Evolutionary conservation across 768 basidiomycete species (phyloP).

Genomic region (Mycena venus): DNA sequence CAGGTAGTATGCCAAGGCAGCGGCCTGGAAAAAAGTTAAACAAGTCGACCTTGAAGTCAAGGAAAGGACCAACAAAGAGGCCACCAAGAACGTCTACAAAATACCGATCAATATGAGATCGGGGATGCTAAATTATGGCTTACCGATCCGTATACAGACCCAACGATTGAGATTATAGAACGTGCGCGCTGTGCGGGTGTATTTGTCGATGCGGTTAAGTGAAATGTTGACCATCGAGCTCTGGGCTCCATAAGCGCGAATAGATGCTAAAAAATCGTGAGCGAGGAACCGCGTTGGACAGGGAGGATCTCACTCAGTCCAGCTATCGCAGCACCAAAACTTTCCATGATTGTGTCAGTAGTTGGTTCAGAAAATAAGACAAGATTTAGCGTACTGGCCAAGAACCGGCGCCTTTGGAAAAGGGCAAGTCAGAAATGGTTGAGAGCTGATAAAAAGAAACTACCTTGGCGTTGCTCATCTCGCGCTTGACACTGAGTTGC

Average conservation of each 20-base stretch:
- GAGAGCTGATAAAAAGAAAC: not conserved
- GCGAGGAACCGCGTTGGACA: not conserved
- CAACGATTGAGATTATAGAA: constrained; percentile 58
- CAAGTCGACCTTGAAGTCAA: not conserved
- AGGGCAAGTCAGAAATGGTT: not conserved
- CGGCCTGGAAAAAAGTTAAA: constrained; percentile 16
- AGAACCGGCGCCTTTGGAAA: constrained; percentile 37
- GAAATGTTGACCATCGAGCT: constrained; percentile 50
- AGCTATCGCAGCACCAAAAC: constrained; percentile 60
- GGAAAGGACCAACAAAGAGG: constrained; percentile 49
- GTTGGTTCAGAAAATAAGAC: not conserved
- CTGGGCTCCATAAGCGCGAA: constrained; percentile 65
- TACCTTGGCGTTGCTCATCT: constrained; percentile 40
- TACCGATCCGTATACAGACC: constrained; percentile 50
- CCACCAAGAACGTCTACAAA: constrained; percentile 54
- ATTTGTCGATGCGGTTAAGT: constrained; percentile 57
- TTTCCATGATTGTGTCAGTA: not conserved
- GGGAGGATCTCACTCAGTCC: constrained; percentile 48
- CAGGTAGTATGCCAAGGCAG: constrained; percentile 59
- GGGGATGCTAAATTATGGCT: not conserved
- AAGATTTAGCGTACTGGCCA: constrained; percentile 48
- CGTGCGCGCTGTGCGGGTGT: constrained; percentile 45
- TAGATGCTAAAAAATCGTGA: constrained; percentile 41
- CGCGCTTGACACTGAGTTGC: constrained; percentile 42
- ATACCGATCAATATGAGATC: not conserved